A percentile compares a stretch with the other conserved stretches of the same genome.
phyloP scores from a whole-genome alignment of 2,329 filamentous ascomycete genomes.

The Aspergillus sp. region DNA sequence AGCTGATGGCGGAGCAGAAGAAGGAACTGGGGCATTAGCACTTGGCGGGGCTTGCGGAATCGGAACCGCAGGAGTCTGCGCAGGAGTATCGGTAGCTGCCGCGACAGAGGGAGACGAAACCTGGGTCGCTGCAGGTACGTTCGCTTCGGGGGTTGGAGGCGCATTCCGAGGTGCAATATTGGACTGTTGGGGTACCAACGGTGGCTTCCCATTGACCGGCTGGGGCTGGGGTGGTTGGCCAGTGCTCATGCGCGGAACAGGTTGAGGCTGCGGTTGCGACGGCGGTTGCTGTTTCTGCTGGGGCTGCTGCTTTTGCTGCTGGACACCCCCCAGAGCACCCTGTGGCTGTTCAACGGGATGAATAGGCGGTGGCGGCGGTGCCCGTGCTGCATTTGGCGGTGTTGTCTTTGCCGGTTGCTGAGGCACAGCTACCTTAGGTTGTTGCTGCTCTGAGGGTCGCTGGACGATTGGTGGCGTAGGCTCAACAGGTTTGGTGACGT shows the following conservation, averaged over 20 bases:
- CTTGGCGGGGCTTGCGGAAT: slow-evolving; percentile 22
- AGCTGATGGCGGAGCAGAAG: slow-evolving; percentile 8
- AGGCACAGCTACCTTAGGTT: background rate
- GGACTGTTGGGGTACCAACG: slow-evolving; percentile 17
- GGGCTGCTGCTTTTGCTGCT: slow-evolving; percentile 2
- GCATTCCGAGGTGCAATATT: slow-evolving; percentile 10
- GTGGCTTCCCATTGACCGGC: slow-evolving; percentile 14
- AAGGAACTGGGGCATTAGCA: slow-evolving; percentile 10
- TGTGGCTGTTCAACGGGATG: slow-evolving; percentile 4
- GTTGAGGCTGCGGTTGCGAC: slow-evolving; percentile 8
- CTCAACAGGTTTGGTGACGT: slow-evolving; percentile 4
- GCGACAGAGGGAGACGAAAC: slow-evolving; percentile 12
- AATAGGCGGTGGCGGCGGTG: slow-evolving; percentile 1
- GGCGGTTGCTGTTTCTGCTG: slow-evolving; percentile 1
- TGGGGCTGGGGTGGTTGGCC: slow-evolving; percentile 11
- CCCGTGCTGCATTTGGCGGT: too few species aligned
- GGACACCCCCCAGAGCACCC: background rate
- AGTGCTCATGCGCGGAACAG: slow-evolving; percentile 5
- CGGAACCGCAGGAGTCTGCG: slow-evolving; percentile 14
- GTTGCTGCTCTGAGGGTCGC: slow-evolving; percentile 5
- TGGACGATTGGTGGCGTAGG: slow-evolving; percentile 4
- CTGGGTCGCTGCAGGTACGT: slow-evolving; percentile 9
- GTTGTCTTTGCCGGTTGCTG: background rate
- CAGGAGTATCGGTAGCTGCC: slow-evolving; percentile 11
- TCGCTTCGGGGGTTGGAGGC: slow-evolving; percentile 5